phyloP scores from a whole-genome alignment of 2,329 filamentous ascomycete genomes.

The Coniosporium tulheliwenetii region DNA sequence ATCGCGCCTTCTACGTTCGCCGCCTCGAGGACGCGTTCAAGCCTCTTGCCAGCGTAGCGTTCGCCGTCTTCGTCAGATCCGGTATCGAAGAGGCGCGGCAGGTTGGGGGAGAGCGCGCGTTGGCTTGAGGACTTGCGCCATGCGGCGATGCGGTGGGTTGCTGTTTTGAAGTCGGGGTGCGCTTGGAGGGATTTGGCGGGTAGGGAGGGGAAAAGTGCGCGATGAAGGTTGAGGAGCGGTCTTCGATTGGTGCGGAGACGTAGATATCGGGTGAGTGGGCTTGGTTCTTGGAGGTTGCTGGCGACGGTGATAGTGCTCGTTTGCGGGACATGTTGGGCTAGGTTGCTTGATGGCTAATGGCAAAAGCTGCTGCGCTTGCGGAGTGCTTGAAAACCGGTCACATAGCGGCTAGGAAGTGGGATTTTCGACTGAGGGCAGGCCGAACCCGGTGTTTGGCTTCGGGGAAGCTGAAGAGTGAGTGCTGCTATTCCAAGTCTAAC shows the following conservation, averaged over 20 bases:
- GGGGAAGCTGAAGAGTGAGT: too few species aligned
- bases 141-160: constrained; percentile 35
- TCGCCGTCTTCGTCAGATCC: constrained; percentile 39
- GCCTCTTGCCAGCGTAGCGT: constrained; percentile 31
- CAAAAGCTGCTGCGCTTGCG: too few species aligned
- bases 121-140: constrained; percentile 33
- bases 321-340: constrained; percentile 1
- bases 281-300: background rate
- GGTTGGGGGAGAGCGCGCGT: constrained; percentile 22
- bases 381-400: too few species aligned
- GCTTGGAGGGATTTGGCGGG: constrained; percentile 25
- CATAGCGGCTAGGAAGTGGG: too few species aligned
- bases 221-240: constrained; percentile 35
- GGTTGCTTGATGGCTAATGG: too few species aligned
- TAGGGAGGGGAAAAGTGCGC: constrained; percentile 32
- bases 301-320: constrained; percentile 1
- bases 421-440: too few species aligned
- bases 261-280: constrained; percentile 17
- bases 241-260: constrained; percentile 28
- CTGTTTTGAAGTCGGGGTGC: constrained; percentile 25
- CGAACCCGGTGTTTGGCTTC: too few species aligned
- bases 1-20: constrained; percentile 28
- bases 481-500: too few species aligned
- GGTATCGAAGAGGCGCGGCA: constrained; percentile 22
- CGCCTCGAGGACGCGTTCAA: constrained; percentile 30